Percentiles rank a stretch among this genome's conserved stretches.
Evolutionary conservation across 257 asterid genomes (phyloP).

Genomic region (Lavandula angustifolia): DNA sequence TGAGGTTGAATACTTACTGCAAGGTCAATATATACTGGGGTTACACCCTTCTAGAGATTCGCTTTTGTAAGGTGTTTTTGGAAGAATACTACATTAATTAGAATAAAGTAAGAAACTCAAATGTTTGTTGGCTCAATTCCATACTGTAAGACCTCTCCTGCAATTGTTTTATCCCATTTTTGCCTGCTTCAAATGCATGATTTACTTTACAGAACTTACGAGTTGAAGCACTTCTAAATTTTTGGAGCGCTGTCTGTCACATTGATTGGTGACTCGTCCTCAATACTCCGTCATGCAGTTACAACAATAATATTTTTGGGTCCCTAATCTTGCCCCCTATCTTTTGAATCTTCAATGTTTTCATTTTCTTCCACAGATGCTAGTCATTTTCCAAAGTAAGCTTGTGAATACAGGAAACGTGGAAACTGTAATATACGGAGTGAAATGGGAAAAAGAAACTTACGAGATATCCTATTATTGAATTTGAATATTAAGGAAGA

Average conservation of each 20-base stretch:
- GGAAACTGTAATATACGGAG: neutral
- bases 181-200: neutral
- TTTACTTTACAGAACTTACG: neutral
- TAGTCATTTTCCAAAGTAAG: neutral
- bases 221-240: neutral
- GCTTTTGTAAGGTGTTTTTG: neutral
- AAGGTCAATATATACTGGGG: neutral
- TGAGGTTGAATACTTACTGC: slow-evolving; percentile 1
- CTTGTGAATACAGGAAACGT: neutral
- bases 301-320: neutral
- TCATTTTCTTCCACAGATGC: neutral
- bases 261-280: neutral
- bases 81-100: neutral
- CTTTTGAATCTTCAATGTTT: neutral
- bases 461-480: slow-evolving; percentile 1
- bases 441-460: neutral
- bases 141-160: too few relatives aligned
- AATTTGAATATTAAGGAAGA: neutral
- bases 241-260: neutral
- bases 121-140: too few relatives aligned
- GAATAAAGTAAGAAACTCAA: neutral
- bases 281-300: neutral
- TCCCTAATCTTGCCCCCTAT: neutral
- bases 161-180: too few relatives aligned
- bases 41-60: neutral